These are phyloP conservation scores for Crithidia fasciculata DNA, from an alignment of 208 protist genomes.

Conservation along the genomic window DNA sequence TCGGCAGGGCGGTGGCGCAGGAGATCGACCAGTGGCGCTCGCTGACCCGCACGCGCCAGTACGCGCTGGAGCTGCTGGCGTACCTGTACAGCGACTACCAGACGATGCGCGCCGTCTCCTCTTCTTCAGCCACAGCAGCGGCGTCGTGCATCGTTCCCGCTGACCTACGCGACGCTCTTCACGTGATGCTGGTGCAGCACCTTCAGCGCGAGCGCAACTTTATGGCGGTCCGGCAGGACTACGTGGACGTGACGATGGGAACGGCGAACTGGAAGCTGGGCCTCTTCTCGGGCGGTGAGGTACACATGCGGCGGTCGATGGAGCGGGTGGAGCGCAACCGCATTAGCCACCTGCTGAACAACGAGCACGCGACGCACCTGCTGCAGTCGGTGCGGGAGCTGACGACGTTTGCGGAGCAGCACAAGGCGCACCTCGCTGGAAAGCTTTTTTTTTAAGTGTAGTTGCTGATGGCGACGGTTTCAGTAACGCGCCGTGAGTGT, in stretches of 20 bases:
- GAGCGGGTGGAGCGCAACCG: conserved; percentile 83
- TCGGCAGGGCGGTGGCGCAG: conserved; percentile 36
- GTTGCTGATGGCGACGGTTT: neutral
- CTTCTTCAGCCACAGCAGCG: neutral
- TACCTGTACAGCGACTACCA: conserved; percentile 55
- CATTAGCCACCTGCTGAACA: conserved; percentile 80
- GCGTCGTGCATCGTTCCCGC: conserved; percentile 35
- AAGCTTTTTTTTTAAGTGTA: neutral
- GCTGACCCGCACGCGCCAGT: conserved; percentile 42
- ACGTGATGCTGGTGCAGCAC: conserved; percentile 42
- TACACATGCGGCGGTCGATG: conserved; percentile 88
- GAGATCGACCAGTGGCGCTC: conserved; percentile 53
- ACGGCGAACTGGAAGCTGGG: conserved; percentile 88
- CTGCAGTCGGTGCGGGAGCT: conserved; percentile 70
- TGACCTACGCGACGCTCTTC: conserved; percentile 41
- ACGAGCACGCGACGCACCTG: conserved; percentile 77
- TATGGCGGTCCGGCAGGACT: conserved; percentile 56
- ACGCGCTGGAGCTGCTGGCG: conserved; percentile 64
- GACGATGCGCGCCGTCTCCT: neutral
- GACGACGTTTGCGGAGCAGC: conserved; percentile 52
- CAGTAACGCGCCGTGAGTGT: too few relatives aligned
- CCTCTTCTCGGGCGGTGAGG: conserved; percentile 83
- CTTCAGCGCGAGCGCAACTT: conserved; percentile 46
- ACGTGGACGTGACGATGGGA: conserved; percentile 79
- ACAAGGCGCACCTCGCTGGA: neutral